phyloP scores from a whole-genome alignment of 2,329 filamentous ascomycete species.

The Nigrospora oryzae region DNA sequence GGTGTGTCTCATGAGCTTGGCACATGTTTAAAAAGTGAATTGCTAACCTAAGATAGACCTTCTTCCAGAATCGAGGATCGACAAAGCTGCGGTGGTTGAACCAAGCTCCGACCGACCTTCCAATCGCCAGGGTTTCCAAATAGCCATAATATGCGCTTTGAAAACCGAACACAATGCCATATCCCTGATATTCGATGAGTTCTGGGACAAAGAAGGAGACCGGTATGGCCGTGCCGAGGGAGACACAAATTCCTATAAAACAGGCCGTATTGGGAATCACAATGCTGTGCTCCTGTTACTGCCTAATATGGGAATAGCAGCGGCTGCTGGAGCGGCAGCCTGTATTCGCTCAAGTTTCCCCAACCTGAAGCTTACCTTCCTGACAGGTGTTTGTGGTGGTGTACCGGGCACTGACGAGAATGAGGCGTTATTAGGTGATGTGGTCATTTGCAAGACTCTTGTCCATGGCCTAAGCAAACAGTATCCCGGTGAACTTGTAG shows the following conservation, averaged over 20 bases:
- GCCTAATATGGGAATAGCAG: slow-evolving; percentile 1
- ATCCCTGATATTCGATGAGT: slow-evolving; percentile 16
- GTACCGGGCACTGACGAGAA: slow-evolving; percentile 4
- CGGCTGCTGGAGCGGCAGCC: slow-evolving; percentile 1
- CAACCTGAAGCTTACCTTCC: slow-evolving; percentile 9
- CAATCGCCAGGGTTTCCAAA: slow-evolving; percentile 2
- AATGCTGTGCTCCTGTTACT: slow-evolving; percentile 7
- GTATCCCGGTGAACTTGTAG: slow-evolving; percentile 8
- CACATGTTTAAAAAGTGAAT: background rate
- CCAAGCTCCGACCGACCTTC: background rate
- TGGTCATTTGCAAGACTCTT: slow-evolving; percentile 12
- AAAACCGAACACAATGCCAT: slow-evolving; percentile 21
- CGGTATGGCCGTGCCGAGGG: background rate
- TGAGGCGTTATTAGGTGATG: slow-evolving; percentile 14
- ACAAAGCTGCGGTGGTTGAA: background rate
- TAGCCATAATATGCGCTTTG: slow-evolving; percentile 27
- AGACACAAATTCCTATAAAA: slow-evolving; percentile 8
- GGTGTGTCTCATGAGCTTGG: too few species aligned
- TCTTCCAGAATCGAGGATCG: background rate
- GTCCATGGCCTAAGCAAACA: slow-evolving; percentile 13
- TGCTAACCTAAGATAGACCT: background rate
- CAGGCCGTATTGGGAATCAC: slow-evolving; percentile 7
- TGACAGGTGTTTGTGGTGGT: slow-evolving; percentile 15
- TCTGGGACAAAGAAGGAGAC: slow-evolving; percentile 12
- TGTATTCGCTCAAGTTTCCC: slow-evolving; percentile 4